Conservation (phyloP, 768 basidiomycete genomes). For the Boletus tylopilopsis region DNA sequence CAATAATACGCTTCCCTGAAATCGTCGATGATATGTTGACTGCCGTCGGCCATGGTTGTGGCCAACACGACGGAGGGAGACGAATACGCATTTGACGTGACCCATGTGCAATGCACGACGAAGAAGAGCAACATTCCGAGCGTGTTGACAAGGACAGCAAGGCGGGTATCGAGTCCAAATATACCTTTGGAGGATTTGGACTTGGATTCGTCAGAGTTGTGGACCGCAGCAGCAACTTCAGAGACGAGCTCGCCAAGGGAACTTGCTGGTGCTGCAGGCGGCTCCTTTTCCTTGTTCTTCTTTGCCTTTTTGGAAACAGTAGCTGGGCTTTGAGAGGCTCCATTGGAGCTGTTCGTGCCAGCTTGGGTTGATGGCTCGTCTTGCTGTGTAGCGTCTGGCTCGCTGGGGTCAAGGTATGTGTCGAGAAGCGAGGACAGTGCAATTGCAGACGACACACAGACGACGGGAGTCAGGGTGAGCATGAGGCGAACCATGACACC, state of each 20-base stretch:
- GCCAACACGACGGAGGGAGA: conserved; percentile 96
- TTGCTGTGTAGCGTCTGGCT: conserved; percentile 45
- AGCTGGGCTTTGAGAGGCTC: conserved; percentile 16
- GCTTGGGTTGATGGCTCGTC: conserved; percentile 8
- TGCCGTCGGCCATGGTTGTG: conserved; percentile 70
- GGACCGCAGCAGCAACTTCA: conserved; percentile 33
- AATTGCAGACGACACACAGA: conserved; percentile 90
- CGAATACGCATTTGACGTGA: conserved; percentile 91
- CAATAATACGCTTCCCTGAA: conserved; percentile 99
- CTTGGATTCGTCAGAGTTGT: conserved; percentile 1
- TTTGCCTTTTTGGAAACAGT: conserved; percentile 41
- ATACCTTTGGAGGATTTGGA: conserved; percentile 50
- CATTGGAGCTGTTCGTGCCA: conserved; percentile 8
- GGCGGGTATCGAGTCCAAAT: conserved; percentile 81
- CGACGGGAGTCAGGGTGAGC: conserved; percentile 95
- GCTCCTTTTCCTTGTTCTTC: conserved; percentile 58
- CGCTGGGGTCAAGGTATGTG: conserved; percentile 81
- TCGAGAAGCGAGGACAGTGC: conserved; percentile 86
- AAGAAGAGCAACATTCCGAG: conserved; percentile 82
- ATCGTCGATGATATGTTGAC: conserved; percentile 94
- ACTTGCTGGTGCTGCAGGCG: conserved; percentile 34
- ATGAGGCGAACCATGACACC: conserved; percentile 99
- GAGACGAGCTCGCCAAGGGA: conserved; percentile 41
- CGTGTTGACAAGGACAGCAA: conserved; percentile 70
- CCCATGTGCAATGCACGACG: conserved; percentile 96